Percentiles rank a stretch among this genome's conserved stretches.
Conservation (phyloP, 2,329 filamentous ascomycete genomes). For the Alternaria burnsii region DNA sequence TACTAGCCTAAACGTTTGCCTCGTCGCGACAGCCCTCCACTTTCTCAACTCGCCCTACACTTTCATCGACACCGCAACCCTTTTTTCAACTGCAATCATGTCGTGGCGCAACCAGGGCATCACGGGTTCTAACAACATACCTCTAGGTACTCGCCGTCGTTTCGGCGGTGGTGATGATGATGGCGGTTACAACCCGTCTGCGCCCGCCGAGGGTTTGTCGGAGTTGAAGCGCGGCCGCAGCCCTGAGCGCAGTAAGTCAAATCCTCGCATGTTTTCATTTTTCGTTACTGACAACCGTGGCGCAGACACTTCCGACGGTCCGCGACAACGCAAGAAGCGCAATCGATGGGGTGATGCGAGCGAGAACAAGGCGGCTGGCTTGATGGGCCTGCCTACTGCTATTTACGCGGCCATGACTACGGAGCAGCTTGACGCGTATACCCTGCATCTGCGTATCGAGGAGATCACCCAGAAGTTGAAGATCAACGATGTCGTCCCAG, state of each 20-base stretch:
- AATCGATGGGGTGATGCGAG: conserved; percentile 98
- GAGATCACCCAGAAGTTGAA: conserved; percentile 99
- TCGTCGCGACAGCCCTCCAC: conserved; percentile 18
- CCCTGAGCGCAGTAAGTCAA: conserved; percentile 75
- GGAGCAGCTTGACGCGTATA: conserved; percentile 97
- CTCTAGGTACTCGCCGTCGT: conserved; percentile 82
- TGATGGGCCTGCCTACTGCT: conserved; percentile 96
- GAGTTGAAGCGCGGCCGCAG: conserved; percentile 88
- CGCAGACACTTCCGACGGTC: conserved; percentile 68
- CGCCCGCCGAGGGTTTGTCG: conserved; percentile 55
- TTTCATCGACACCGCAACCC: conserved; percentile 15
- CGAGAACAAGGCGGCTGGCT: conserved; percentile 97
- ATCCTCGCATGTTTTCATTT: background rate
- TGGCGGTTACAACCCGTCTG: conserved; percentile 57
- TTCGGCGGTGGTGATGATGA: conserved; percentile 74
- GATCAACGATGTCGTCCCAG: conserved; percentile 98
- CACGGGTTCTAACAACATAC: conserved; percentile 98
- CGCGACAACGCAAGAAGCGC: conserved; percentile 93
- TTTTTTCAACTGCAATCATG: conserved; percentile 55
- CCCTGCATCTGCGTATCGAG: conserved; percentile 94
- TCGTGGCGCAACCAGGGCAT: conserved; percentile 79
- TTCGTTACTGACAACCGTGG: conserved; percentile 21
- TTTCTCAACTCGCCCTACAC: conserved; percentile 17
- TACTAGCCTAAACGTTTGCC: conserved; percentile 16
- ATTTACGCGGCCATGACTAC: conserved; percentile 98